Evolutionary conservation across 2,329 filamentous ascomycete species (phyloP).

Genomic region (Rutstroemia sp.): DNA sequence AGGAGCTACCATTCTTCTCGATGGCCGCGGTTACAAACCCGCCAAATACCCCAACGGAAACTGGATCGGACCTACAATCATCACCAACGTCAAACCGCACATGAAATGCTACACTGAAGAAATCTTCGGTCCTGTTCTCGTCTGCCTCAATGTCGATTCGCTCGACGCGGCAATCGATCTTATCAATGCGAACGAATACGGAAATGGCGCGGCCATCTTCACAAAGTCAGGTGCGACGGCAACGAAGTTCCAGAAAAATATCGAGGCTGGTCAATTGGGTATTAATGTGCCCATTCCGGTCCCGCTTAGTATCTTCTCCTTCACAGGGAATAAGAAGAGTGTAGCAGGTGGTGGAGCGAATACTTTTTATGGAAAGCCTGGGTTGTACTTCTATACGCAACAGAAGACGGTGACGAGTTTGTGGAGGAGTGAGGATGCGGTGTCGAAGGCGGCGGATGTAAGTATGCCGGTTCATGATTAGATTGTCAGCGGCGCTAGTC

Average conservation of each 20-base stretch:
- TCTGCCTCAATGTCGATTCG: conserved; percentile 71
- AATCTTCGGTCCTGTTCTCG: conserved; percentile 78
- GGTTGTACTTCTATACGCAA: conserved; percentile 92
- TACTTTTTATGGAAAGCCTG: conserved; percentile 92
- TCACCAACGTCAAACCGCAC: conserved; percentile 68
- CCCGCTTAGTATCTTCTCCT: conserved; percentile 64
- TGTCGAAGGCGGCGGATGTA: conserved; percentile 77
- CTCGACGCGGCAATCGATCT: conserved; percentile 73
- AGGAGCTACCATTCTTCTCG: conserved; percentile 74
- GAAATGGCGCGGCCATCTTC: conserved; percentile 82
- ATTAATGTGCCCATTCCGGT: conserved; percentile 73
- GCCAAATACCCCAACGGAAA: conserved; percentile 78
- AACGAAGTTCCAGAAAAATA: conserved; percentile 69
- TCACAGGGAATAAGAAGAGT: conserved; percentile 78
- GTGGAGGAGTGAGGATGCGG: conserved; percentile 81
- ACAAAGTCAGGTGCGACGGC: conserved; percentile 71
- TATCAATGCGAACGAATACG: conserved; percentile 82
- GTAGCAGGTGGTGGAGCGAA: conserved; percentile 85
- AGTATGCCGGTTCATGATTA: conserved; percentile 68
- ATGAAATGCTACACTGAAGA: conserved; percentile 84
- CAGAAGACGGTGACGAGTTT: conserved; percentile 93
- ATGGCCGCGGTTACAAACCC: conserved; percentile 68
- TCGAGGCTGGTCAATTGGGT: conserved; percentile 79
- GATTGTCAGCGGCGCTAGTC: not conserved
- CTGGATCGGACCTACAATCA: conserved; percentile 78